phyloP scores from a whole-genome alignment of 768 basidiomycete species.

The Boletus tylopilopsis region DNA sequence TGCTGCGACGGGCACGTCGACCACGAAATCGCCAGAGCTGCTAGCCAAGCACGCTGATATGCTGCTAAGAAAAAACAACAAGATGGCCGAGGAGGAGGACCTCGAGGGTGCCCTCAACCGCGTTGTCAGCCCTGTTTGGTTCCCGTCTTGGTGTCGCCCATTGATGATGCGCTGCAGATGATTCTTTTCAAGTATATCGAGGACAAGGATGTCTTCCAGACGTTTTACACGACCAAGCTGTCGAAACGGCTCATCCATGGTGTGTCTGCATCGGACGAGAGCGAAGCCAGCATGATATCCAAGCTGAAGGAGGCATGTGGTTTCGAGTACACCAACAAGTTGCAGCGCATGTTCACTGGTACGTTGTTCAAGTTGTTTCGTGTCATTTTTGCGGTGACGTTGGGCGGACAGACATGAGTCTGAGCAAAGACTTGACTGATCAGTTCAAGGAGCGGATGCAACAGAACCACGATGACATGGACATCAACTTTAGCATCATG shows the following conservation, averaged over 20 bases:
- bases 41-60: slow-evolving; percentile 91
- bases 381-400: slow-evolving; percentile 1
- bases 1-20: slow-evolving; percentile 78
- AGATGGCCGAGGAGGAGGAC: slow-evolving; percentile 88
- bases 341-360: slow-evolving; percentile 98
- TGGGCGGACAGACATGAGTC: slow-evolving; percentile 74
- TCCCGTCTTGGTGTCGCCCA: not conserved
- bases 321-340: slow-evolving; percentile 94
- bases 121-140: slow-evolving; percentile 55
- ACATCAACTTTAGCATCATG: slow-evolving; percentile 89
- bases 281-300: slow-evolving; percentile 96
- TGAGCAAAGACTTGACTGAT: slow-evolving; percentile 94
- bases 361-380: slow-evolving; percentile 6
- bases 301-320: slow-evolving; percentile 97
- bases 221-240: slow-evolving; percentile 93
- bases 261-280: slow-evolving; percentile 92
- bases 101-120: slow-evolving; percentile 87
- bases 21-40: slow-evolving; percentile 86
- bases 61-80: slow-evolving; percentile 90
- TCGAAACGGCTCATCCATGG: slow-evolving; percentile 90
- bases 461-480: slow-evolving; percentile 79
- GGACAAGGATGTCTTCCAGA: slow-evolving; percentile 98
- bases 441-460: slow-evolving; percentile 93
- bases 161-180: slow-evolving; percentile 58
- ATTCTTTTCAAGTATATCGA: slow-evolving; percentile 96